Conservation (phyloP, 129 eudicot genomes). For the Oenanthe sinensis region DNA sequence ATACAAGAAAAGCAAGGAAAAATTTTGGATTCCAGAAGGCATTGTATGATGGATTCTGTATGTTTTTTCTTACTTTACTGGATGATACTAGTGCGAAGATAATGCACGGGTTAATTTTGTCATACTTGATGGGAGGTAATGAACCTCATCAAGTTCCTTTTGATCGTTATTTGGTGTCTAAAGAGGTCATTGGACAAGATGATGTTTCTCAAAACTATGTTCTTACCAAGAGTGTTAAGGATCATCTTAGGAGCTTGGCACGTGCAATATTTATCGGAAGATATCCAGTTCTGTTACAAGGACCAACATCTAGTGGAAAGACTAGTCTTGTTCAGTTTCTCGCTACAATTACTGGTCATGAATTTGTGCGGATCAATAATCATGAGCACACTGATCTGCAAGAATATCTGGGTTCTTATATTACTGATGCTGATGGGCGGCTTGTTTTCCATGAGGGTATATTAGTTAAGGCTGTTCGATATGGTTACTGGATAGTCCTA, state of each 20-base stretch:
- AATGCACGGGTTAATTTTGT: slow-evolving; percentile 49
- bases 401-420: slow-evolving; percentile 88
- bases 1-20: slow-evolving; percentile 50
- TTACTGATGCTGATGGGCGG: slow-evolving; percentile 78
- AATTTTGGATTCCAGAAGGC: slow-evolving; percentile 46
- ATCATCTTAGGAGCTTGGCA: slow-evolving; percentile 66
- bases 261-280: slow-evolving; percentile 64
- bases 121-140: slow-evolving; percentile 41
- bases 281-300: slow-evolving; percentile 92
- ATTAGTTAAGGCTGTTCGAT: slow-evolving; percentile 84
- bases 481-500: slow-evolving; percentile 89
- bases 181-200: slow-evolving; percentile 14
- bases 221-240: slow-evolving; percentile 63
- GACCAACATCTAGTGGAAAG: slow-evolving; percentile 98
- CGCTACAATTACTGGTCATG: slow-evolving; percentile 73
- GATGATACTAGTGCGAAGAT: slow-evolving; percentile 67
- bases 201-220: slow-evolving; percentile 48
- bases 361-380: slow-evolving; percentile 92
- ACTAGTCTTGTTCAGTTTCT: slow-evolving; percentile 96
- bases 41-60: slow-evolving; percentile 85
- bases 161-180: slow-evolving; percentile 34
- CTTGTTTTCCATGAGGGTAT: slow-evolving; percentile 87
- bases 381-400: slow-evolving; percentile 98
- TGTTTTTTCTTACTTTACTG: slow-evolving; percentile 72
- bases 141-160: slow-evolving; percentile 36